phyloP scores from a whole-genome alignment of 192 early-diverging fungal genomes.

The Entomortierella beljakovae region DNA sequence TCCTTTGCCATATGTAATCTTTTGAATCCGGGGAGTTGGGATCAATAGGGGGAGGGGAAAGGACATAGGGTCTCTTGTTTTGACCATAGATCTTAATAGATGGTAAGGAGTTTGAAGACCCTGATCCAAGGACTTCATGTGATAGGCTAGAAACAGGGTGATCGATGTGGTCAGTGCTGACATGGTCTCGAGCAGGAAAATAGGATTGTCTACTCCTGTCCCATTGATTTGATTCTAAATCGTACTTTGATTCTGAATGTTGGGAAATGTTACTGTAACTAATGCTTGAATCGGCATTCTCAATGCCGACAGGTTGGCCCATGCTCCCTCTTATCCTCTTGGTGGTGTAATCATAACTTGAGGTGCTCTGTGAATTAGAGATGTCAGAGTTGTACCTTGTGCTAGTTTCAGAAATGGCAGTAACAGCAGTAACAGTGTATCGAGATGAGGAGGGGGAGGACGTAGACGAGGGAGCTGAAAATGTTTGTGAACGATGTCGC shows the following conservation, averaged over 20 bases:
- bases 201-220: neutral
- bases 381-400: neutral
- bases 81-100: neutral
- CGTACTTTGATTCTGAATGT: no score
- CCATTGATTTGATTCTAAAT: neutral
- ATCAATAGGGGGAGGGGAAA: constrained; percentile 10
- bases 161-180: no score
- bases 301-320: neutral
- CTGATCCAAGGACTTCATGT: neutral
- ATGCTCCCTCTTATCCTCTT: constrained; percentile 24
- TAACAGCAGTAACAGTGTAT: constrained; percentile 1
- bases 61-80: constrained; percentile 23
- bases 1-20: neutral
- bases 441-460: neutral
- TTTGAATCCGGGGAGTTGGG: neutral
- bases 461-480: constrained; percentile 13
- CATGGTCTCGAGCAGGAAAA: neutral
- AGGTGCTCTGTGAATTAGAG: neutral
- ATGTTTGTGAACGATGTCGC: constrained; percentile 26
- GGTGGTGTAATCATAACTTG: constrained; percentile 4
- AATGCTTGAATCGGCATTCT: neutral
- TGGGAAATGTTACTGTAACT: neutral
- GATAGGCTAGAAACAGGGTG: neutral
- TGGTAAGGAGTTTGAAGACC: neutral
- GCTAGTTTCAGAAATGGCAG: neutral